phyloP scores from a whole-genome alignment of 345 rosid species.

The Populus euphratica region DNA sequence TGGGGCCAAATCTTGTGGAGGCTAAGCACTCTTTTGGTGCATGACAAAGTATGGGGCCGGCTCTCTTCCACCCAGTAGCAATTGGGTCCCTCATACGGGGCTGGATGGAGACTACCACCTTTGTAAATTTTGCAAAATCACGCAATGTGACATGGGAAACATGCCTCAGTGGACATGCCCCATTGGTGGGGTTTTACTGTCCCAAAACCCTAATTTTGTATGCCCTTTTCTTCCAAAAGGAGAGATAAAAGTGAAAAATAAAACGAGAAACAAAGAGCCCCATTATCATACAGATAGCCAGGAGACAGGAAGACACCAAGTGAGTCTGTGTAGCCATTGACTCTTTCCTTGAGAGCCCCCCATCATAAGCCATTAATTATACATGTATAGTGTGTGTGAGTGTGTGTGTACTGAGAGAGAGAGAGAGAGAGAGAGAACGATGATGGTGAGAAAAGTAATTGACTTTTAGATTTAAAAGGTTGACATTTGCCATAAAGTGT shows the following conservation, averaged over 20 bases:
- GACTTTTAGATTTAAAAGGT: conserved; percentile 40
- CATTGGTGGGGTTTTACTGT: conserved; percentile 26
- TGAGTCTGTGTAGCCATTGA: conserved; percentile 47
- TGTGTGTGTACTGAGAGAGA: not conserved
- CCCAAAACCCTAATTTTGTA: conserved; percentile 8
- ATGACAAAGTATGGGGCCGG: conserved; percentile 43
- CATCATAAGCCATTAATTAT: conserved; percentile 39
- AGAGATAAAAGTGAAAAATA: conserved; percentile 3
- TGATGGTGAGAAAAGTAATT: conserved; percentile 34
- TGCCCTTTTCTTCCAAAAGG: conserved; percentile 1
- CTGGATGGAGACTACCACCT: conserved; percentile 23
- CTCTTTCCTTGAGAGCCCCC: conserved; percentile 18
- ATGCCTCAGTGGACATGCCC: conserved; percentile 22
- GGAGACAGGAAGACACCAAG: conserved; percentile 55
- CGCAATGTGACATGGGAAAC: conserved; percentile 30
- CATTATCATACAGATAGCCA: conserved; percentile 14
- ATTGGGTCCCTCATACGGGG: conserved; percentile 27
- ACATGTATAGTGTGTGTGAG: conserved; percentile 5
- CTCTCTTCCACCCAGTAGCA: conserved; percentile 10
- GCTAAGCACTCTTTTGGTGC: conserved; percentile 36
- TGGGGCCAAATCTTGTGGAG: conserved; percentile 26
- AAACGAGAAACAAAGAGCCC: not conserved
- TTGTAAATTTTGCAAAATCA: conserved; percentile 31
- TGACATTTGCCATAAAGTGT: conserved; percentile 33
- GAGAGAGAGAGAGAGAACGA: conserved; percentile 7